Conservation (phyloP, 2,329 filamentous ascomycete species). For the Emergomyces orientalis region DNA sequence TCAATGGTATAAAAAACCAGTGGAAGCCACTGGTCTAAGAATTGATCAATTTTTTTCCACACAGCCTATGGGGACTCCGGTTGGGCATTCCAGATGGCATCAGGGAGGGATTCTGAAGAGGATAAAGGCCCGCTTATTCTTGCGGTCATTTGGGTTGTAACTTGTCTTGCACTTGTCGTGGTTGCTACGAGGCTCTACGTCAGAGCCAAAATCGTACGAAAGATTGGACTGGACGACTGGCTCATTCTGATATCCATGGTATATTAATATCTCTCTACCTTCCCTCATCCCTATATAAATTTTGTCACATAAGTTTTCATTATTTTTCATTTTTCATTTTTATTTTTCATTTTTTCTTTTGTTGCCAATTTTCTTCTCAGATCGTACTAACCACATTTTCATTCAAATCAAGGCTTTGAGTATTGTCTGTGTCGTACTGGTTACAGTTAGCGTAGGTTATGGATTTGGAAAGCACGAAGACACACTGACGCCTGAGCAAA, state of each 20-base stretch:
- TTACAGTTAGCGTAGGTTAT: slow-evolving; percentile 26
- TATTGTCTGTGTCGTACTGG: slow-evolving; percentile 29
- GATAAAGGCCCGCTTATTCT: slow-evolving; percentile 32
- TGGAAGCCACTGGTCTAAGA: background rate
- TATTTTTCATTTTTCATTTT: background rate
- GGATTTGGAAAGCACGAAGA: slow-evolving; percentile 36
- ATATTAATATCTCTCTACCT: slow-evolving; percentile 9
- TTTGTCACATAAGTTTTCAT: slow-evolving; percentile 4
- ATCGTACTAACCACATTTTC: slow-evolving; percentile 7
- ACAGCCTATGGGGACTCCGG: background rate
- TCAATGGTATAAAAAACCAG: background rate
- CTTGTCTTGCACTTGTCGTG: slow-evolving; percentile 24
- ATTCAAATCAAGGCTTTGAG: slow-evolving; percentile 23
- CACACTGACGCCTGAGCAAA: slow-evolving; percentile 18
- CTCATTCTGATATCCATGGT: slow-evolving; percentile 30
- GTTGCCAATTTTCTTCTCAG: no score
- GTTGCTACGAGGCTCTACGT: slow-evolving; percentile 29
- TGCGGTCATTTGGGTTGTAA: slow-evolving; percentile 25
- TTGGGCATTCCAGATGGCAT: background rate
- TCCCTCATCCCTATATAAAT: background rate
- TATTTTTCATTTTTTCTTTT: background rate
- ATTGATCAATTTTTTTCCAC: background rate
- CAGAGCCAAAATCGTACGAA: slow-evolving; percentile 24
- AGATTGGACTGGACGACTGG: slow-evolving; percentile 32
- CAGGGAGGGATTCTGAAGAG: slow-evolving; percentile 15